Percentiles rank a stretch among this genome's conserved stretches.
These are phyloP conservation scores for Amoebophrya sp. DNA, from an alignment of 169 alveolate genomes.

Conservation along the genomic window DNA sequence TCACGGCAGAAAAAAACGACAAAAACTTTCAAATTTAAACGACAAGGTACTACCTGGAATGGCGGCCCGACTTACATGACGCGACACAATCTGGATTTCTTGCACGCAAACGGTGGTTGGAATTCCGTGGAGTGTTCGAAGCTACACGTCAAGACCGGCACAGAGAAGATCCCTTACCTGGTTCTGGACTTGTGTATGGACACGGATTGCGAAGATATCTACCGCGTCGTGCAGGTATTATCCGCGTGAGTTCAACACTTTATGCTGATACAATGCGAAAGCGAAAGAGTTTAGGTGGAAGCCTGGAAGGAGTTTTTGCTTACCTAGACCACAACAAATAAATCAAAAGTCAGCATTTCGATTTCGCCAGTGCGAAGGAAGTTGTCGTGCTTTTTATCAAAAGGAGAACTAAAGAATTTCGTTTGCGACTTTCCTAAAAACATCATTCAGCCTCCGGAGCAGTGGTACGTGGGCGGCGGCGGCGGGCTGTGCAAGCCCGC, in stretches of 20 bases:
- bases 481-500: not conserved
- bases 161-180: not conserved
- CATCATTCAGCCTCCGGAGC: slow-evolving; percentile 22
- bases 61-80: not conserved
- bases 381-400: no score
- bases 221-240: not conserved
- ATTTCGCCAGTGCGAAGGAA: no score
- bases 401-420: no score
- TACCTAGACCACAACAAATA: no score
- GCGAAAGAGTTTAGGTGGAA: no score
- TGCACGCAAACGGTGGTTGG: not conserved
- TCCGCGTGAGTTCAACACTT: no score
- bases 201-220: not conserved
- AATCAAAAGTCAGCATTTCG: no score
- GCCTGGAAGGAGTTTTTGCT: no score
- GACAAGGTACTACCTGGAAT: not conserved
- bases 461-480: slow-evolving; percentile 12
- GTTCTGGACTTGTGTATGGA: not conserved
- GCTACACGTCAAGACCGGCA: not conserved
- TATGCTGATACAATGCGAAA: no score
- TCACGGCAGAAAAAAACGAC: no score
- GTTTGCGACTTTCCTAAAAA: no score
- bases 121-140: not conserved
- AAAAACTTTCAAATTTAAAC: no score
- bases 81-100: not conserved